A percentile compares a stretch with the other conserved stretches of the same genome.
phyloP scores from a whole-genome alignment of 768 basidiomycete species.

The Lactarius sanguifluus region DNA sequence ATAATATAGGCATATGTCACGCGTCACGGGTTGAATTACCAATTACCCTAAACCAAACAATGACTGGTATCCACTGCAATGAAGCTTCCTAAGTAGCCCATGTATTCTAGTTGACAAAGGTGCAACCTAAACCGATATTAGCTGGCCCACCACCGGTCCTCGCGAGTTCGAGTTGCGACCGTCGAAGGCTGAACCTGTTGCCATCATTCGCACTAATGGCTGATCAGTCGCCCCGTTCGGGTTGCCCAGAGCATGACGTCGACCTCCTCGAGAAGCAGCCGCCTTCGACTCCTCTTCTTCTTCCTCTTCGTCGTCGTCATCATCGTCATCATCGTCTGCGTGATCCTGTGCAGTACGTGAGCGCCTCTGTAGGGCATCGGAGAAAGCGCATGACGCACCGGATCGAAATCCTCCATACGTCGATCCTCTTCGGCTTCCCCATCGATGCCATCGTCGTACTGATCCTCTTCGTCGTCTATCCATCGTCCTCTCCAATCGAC shows the following conservation, averaged over 20 bases:
- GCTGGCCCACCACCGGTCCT: slow-evolving; percentile 22
- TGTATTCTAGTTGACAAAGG: slow-evolving; percentile 21
- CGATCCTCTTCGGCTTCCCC: slow-evolving; percentile 52
- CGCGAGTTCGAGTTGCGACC: slow-evolving; percentile 12
- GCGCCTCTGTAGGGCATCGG: slow-evolving; percentile 4
- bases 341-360: slow-evolving; percentile 36
- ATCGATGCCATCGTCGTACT: slow-evolving; percentile 53
- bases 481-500: slow-evolving; percentile 92
- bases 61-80: slow-evolving; percentile 23
- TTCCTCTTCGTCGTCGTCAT: slow-evolving; percentile 55
- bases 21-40: slow-evolving; percentile 21
- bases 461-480: slow-evolving; percentile 77
- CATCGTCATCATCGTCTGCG: slow-evolving; percentile 48
- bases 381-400: slow-evolving; percentile 46
- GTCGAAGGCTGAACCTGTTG: slow-evolving; percentile 17
- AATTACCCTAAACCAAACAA: background rate
- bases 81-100: slow-evolving; percentile 13
- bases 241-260: slow-evolving; percentile 24
- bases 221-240: slow-evolving; percentile 16
- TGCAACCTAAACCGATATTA: slow-evolving; percentile 24
- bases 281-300: slow-evolving; percentile 42
- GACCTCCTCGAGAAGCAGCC: slow-evolving; percentile 27
- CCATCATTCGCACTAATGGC: slow-evolving; percentile 21
- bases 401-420: slow-evolving; percentile 86
- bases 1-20: slow-evolving; percentile 12